A percentile compares a stretch with the other conserved stretches of the same genome.
Conservation (phyloP, 192 early-diverging fungal species). For the Tieghemiomyces parasiticus region DNA sequence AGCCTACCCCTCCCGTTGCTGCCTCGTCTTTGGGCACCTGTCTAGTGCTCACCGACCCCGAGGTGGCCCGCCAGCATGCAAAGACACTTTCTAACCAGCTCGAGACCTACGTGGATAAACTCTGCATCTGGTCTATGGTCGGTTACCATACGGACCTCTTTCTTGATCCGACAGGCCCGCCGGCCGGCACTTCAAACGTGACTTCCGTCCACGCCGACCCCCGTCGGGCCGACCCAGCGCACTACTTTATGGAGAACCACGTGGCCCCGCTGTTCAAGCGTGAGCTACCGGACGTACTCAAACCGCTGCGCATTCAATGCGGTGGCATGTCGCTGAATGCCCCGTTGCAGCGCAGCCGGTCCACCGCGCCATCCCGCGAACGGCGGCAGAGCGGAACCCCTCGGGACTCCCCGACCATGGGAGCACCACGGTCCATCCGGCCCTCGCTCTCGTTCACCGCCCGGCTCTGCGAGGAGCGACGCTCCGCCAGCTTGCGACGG, state of each 20-base stretch:
- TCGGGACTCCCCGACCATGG: too few species aligned
- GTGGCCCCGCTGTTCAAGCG: conserved; percentile 1
- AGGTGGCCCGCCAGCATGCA: background rate
- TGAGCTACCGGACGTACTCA: background rate
- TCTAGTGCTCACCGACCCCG: background rate
- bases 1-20: background rate
- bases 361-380: too few species aligned
- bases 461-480: too few species aligned
- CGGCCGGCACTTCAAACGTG: too few species aligned
- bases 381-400: too few species aligned
- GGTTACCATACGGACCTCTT: conserved; percentile 7
- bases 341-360: background rate
- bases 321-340: background rate
- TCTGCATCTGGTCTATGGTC: conserved; percentile 12
- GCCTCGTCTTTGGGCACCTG: background rate
- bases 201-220: background rate
- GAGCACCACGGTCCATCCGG: too few species aligned
- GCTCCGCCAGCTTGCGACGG: too few species aligned
- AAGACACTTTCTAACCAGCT: background rate
- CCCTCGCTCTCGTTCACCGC: too few species aligned
- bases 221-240: background rate
- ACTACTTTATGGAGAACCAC: conserved; percentile 4
- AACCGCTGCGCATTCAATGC: conserved; percentile 6
- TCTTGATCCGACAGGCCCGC: background rate
- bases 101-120: conserved; percentile 3